Conservation (phyloP, 2,329 filamentous ascomycete genomes). For the Paracorniculantispora psalliotae region DNA sequence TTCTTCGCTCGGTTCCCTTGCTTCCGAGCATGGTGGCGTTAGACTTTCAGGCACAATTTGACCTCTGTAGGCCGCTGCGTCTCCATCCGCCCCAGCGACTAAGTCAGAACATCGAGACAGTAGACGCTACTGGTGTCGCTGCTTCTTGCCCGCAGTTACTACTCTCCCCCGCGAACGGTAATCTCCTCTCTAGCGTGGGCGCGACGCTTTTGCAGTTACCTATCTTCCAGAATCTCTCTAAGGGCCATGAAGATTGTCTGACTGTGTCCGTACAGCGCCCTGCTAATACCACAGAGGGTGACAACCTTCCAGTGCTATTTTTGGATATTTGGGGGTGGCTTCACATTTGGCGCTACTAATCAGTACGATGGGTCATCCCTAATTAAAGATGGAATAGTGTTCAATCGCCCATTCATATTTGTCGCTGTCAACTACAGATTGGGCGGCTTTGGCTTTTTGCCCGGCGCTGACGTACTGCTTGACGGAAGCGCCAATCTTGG, state of each 20-base stretch:
- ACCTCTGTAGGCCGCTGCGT: too few relatives aligned
- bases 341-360: conserved; percentile 47
- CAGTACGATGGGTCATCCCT: conserved; percentile 43
- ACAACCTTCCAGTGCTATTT: conserved; percentile 62
- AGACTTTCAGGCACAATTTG: too few relatives aligned
- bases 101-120: conserved; percentile 31
- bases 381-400: not conserved
- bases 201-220: conserved; percentile 50
- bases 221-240: conserved; percentile 49
- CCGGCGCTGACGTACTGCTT: not conserved
- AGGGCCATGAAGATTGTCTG: conserved; percentile 62
- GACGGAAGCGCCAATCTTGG: not conserved
- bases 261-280: conserved; percentile 58
- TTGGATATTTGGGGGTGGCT: conserved; percentile 68
- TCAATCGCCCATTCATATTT: not conserved
- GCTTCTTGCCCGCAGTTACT: conserved; percentile 69
- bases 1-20: too few relatives aligned
- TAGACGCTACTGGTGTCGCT: conserved; percentile 50
- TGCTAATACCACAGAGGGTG: conserved; percentile 44
- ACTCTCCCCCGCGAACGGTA: conserved; percentile 43
- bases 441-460: not conserved
- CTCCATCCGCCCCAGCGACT: too few relatives aligned
- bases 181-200: conserved; percentile 39
- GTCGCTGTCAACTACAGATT: not conserved
- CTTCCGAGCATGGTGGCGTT: too few relatives aligned